A percentile compares a stretch with the other conserved stretches of the same genome.
These are phyloP conservation scores for Microdochium bolleyi DNA, from an alignment of 2,329 filamentous ascomycete species.

Conservation along the genomic window DNA sequence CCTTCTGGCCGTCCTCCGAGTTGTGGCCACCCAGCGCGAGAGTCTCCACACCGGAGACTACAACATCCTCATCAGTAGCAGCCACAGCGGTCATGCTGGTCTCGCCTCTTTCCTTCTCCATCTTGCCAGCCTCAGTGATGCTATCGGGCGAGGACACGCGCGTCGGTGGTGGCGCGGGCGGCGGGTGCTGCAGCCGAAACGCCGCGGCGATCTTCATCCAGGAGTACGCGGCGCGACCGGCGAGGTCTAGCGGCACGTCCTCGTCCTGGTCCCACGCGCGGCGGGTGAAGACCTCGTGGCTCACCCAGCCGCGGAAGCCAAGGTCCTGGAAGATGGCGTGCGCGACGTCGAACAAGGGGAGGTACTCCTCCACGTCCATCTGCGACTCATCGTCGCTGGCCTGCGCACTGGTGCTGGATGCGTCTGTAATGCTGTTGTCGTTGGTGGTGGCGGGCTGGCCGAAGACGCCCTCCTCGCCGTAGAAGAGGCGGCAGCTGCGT, in stretches of 20 bases:
- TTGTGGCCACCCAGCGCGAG: neutral
- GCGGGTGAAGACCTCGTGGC: slow-evolving; percentile 51
- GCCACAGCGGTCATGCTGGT: neutral
- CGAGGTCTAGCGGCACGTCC: slow-evolving; percentile 41
- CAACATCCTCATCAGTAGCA: neutral
- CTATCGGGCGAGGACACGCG: too few species aligned
- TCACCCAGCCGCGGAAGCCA: slow-evolving; percentile 51
- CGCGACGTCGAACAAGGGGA: slow-evolving; percentile 46
- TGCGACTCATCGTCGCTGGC: slow-evolving; percentile 5
- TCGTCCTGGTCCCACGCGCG: slow-evolving; percentile 35
- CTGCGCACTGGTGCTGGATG: too few species aligned
- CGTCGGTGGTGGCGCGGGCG: neutral
- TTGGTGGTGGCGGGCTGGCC: neutral
- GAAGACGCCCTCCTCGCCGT: slow-evolving; percentile 37
- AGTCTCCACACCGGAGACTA: too few species aligned
- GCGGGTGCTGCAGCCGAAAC: neutral
- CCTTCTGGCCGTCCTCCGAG: too few species aligned
- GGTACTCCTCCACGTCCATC: slow-evolving; percentile 37
- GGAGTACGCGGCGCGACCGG: slow-evolving; percentile 36
- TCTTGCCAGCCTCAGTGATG: too few species aligned
- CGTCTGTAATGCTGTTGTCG: too few species aligned
- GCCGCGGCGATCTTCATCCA: slow-evolving; percentile 31
- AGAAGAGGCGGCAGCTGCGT: slow-evolving; percentile 51
- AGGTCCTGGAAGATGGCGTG: slow-evolving; percentile 43
- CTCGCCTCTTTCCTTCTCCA: too few species aligned